A percentile compares a stretch with the other conserved stretches of the same genome.
Conservation (phyloP, 2,329 filamentous ascomycete genomes). For the Nectriaceae sp. region DNA sequence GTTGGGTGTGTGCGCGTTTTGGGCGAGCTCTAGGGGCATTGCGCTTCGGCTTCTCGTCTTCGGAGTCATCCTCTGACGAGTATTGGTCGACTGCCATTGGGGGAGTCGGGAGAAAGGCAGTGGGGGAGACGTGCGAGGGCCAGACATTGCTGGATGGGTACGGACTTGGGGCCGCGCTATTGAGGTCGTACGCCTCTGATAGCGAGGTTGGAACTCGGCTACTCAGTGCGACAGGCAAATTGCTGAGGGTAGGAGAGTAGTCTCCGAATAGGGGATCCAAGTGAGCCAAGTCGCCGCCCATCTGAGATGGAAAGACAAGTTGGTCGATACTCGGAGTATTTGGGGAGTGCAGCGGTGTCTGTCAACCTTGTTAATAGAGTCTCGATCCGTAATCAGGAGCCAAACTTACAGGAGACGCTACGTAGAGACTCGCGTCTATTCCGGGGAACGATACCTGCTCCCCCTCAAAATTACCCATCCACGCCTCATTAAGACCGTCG, state of each 20-base stretch:
- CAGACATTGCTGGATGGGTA: slow-evolving; percentile 18
- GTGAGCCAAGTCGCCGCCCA: slow-evolving; percentile 20
- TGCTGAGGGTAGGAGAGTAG: slow-evolving; percentile 21
- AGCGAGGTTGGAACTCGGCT: slow-evolving; percentile 19
- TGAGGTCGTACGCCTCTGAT: slow-evolving; percentile 23
- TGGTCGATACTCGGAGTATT: slow-evolving; percentile 27
- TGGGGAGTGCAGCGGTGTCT: slow-evolving; percentile 24
- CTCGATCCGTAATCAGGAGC: background rate
- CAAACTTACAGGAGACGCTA: too few species aligned
- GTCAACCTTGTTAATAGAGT: background rate
- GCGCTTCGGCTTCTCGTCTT: slow-evolving; percentile 20
- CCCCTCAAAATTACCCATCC: slow-evolving; percentile 22
- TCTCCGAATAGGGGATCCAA: slow-evolving; percentile 24
- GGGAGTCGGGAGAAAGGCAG: slow-evolving; percentile 25
- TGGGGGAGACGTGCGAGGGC: slow-evolving; percentile 24
- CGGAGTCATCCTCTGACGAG: slow-evolving; percentile 14
- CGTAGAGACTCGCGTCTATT: slow-evolving; percentile 18
- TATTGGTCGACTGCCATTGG: slow-evolving; percentile 26
- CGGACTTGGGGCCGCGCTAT: slow-evolving; percentile 13
- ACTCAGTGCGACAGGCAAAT: slow-evolving; percentile 19
- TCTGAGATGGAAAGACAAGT: slow-evolving; percentile 23
- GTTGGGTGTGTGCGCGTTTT: slow-evolving; percentile 23
- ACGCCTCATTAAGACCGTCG: slow-evolving; percentile 14
- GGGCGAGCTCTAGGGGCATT: slow-evolving; percentile 5
- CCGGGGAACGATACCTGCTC: slow-evolving; percentile 22